phyloP scores from a whole-genome alignment of 331 rosid genomes.

The Malus hybrid region DNA sequence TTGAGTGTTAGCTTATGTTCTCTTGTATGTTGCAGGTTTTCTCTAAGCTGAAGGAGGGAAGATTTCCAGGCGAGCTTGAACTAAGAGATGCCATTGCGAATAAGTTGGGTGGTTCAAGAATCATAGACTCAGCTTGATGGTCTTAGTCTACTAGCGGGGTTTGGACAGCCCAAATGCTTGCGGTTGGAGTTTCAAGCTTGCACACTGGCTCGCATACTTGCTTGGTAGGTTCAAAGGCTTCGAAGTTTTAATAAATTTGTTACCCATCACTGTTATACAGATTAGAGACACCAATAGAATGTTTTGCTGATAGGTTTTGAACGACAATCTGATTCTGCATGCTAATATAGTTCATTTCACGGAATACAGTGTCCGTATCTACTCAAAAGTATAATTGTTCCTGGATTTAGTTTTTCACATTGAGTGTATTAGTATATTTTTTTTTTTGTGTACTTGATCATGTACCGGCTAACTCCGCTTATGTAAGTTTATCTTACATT shows the following conservation, averaged over 20 bases:
- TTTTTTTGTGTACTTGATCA: background rate
- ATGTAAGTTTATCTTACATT: no score
- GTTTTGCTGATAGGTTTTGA: constrained; percentile 11
- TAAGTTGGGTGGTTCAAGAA: constrained; percentile 35
- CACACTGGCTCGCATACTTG: background rate
- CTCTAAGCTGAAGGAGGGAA: constrained; percentile 63
- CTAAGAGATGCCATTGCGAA: constrained; percentile 44
- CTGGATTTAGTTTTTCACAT: background rate
- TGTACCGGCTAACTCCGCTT: background rate
- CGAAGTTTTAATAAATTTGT: background rate
- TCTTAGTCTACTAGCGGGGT: constrained; percentile 14
- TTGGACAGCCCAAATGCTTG: background rate
- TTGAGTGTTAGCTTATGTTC: background rate
- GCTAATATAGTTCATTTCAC: background rate
- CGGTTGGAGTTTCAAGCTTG: background rate
- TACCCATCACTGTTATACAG: background rate
- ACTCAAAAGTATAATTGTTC: no score
- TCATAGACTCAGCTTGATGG: constrained; percentile 14
- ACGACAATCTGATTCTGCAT: background rate
- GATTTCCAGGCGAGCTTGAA: constrained; percentile 85
- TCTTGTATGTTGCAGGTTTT: constrained; percentile 44
- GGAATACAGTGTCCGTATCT: no score
- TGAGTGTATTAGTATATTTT: background rate
- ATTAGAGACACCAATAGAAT: constrained; percentile 4
- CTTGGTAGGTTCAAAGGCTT: background rate